Evolutionary conservation across 2,329 filamentous ascomycete species (phyloP).

Genomic region (Aciculosporium take): DNA sequence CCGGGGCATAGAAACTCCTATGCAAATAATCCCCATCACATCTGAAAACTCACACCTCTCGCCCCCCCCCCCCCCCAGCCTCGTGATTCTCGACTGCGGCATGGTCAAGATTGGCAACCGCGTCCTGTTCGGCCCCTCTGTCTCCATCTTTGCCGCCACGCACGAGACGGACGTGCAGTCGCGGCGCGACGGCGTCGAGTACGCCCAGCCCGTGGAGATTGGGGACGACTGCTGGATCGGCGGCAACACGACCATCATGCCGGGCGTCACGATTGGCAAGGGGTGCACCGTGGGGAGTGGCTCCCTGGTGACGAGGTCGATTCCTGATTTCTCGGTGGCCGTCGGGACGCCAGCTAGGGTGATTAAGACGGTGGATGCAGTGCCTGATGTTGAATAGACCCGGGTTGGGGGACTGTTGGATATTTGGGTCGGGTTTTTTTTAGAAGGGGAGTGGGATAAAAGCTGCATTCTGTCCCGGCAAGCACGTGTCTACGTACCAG

Average conservation of each 20-base stretch:
- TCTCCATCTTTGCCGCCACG: conserved; percentile 54
- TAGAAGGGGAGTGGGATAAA: too few relatives aligned
- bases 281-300: conserved; percentile 37
- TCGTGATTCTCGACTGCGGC: conserved; percentile 59
- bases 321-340: conserved; percentile 34
- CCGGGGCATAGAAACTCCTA: too few relatives aligned
- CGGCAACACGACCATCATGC: conserved; percentile 33
- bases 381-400: conserved; percentile 17
- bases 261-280: conserved; percentile 37
- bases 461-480: too few relatives aligned
- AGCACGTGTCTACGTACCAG: not conserved
- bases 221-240: conserved; percentile 43
- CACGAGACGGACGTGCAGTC: conserved; percentile 52
- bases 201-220: conserved; percentile 30
- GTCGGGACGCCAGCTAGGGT: conserved; percentile 34
- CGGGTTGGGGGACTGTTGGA: too few relatives aligned
- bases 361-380: conserved; percentile 29
- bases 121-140: conserved; percentile 57
- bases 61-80: conserved; percentile 19
- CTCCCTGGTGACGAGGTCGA: conserved; percentile 33
- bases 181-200: conserved; percentile 32
- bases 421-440: too few relatives aligned
- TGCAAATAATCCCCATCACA: too few relatives aligned
- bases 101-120: conserved; percentile 54
- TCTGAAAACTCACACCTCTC: too few relatives aligned